Conservation (phyloP, 768 basidiomycete genomes). For the Tephrocybe sp. region DNA sequence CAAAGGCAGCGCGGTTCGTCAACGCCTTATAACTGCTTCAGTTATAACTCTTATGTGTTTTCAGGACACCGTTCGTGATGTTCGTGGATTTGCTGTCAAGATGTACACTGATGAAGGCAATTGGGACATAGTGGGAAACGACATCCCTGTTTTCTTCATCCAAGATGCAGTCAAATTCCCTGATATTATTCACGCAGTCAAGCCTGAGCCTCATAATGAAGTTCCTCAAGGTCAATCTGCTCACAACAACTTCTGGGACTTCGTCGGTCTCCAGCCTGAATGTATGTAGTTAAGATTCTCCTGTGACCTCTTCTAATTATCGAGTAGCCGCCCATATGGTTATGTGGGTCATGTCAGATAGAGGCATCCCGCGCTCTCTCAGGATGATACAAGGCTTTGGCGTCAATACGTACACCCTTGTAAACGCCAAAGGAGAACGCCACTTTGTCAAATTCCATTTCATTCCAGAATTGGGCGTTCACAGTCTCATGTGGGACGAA, state of each 20-base stretch:
- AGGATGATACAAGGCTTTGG: conserved; percentile 91
- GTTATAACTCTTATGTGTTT: background rate
- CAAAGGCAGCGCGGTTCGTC: conserved; percentile 73
- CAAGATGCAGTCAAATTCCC: conserved; percentile 84
- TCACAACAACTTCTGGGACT: conserved; percentile 91
- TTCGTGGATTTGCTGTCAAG: conserved; percentile 82
- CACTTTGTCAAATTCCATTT: conserved; percentile 90
- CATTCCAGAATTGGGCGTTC: conserved; percentile 77
- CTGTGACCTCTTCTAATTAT: background rate
- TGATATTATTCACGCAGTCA: conserved; percentile 81
- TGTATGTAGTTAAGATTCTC: conserved; percentile 29
- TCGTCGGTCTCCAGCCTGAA: conserved; percentile 67
- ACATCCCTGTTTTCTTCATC: conserved; percentile 82
- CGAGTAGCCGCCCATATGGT: conserved; percentile 62
- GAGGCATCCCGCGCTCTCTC: conserved; percentile 78
- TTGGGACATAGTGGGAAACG: conserved; percentile 85
- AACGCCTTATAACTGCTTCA: background rate
- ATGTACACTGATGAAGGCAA: conserved; percentile 34
- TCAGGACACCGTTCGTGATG: conserved; percentile 76
- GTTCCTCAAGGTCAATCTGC: conserved; percentile 65
- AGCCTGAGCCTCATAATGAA: conserved; percentile 85
- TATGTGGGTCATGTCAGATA: conserved; percentile 86
- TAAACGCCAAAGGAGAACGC: conserved; percentile 63
- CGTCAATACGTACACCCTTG: conserved; percentile 80
- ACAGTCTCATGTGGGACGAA: conserved; percentile 88